Evolutionary conservation across 208 protist genomes (phyloP).

Genomic region (Vickermania spadyakhi): DNA sequence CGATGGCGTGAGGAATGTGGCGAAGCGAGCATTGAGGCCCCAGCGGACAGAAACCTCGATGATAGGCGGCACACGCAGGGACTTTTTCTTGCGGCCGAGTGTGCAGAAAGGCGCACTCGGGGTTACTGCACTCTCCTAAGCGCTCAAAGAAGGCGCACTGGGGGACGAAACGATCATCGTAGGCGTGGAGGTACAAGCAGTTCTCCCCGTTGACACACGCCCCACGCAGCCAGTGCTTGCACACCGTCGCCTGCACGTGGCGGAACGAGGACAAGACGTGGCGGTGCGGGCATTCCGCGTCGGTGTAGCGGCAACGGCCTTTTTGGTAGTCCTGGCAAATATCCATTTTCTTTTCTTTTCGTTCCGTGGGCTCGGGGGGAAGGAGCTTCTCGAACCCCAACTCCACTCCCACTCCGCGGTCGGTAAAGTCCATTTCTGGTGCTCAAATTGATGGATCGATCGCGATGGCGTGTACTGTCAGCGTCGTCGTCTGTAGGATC

Average conservation of each 20-base stretch:
- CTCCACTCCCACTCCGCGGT: conserved; percentile 42
- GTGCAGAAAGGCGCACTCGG: conserved; percentile 95
- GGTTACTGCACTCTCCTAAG: conserved; percentile 93
- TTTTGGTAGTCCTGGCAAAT: conserved; percentile 93
- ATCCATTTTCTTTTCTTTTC: conserved; percentile 72
- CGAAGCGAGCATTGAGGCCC: conserved; percentile 86
- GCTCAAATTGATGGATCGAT: too few relatives aligned
- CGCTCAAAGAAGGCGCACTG: conserved; percentile 94
- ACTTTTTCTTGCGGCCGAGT: conserved; percentile 69
- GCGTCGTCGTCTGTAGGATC: too few relatives aligned
- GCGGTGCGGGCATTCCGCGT: conserved; percentile 86
- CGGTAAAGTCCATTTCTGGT: conserved; percentile 28
- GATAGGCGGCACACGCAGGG: conserved; percentile 82
- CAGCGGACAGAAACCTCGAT: conserved; percentile 83
- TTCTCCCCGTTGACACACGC: conserved; percentile 95
- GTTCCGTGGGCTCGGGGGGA: conserved; percentile 36
- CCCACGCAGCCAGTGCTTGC: conserved; percentile 96
- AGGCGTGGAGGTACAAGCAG: conserved; percentile 96
- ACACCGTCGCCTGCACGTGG: conserved; percentile 84
- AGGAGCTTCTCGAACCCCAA: conserved; percentile 75
- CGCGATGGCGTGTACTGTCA: too few relatives aligned
- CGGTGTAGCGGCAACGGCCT: conserved; percentile 90
- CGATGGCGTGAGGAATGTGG: conserved; percentile 48
- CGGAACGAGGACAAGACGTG: conserved; percentile 77
- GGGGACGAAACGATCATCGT: conserved; percentile 92